Base-by-base conservation (phyloP, 441 rosid species). In the Corymbia citriodora region DNA sequence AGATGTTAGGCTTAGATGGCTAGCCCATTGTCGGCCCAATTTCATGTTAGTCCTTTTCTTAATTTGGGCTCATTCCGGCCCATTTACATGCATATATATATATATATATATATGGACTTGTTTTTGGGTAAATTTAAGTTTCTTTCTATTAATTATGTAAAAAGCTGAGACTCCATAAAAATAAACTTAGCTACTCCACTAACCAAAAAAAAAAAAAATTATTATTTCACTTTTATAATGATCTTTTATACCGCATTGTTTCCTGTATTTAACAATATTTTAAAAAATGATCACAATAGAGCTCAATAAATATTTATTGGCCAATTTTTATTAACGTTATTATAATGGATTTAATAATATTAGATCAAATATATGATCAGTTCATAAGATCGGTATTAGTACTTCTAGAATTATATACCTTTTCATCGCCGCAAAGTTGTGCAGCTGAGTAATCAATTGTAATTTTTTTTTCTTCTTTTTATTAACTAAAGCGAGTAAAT, bases 221-320 rank as follows among this genome's bases (percentile, higher is more conserved):
- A 74, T 74, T 40, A 12, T 40, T 74, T 74, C 8, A 74, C 0
- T 40, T 21, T 74, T 23, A 7, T 7, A 12, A 14, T 40, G 9
- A 23, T 40, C 25, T 40, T 21, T 23, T 74, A 12, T 21, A 1
- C 29, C 1, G 0, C 17, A 3, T 8, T 40, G 0, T 40, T 74
- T 40, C 25, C 1, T 11, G 3, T 74, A 40, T 21, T 74, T 74
- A 19, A 74, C 8, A 6, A 3, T 40, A 40, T 8, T 23, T 6
- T 40, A 40, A 48, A 74, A 10, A 21, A 15, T n/a, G 2, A 74
- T 13, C 9, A 6, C 15, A 7, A 74, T 9, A 25, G 8, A 19
- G 29, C 29, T 74, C 0, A 19, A 9, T 3, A 72, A 10, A 72
- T 72, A 36, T 72, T 72, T 72, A 19, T 8, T 0, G 0, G 83